phyloP scores from a whole-genome alignment of 805 yeast genomes.

The Yueomyces sinensis region DNA sequence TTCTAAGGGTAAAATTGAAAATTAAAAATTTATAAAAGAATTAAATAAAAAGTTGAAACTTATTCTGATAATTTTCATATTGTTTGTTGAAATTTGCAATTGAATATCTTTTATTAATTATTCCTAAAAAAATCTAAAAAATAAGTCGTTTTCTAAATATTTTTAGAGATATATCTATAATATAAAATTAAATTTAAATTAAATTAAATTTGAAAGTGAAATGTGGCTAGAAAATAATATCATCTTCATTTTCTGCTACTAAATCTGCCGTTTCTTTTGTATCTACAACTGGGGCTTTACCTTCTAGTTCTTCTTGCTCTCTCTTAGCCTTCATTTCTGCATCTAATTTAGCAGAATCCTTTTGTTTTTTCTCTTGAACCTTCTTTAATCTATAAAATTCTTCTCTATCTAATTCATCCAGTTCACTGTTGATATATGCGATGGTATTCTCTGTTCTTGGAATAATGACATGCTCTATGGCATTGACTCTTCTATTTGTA shows the following conservation, averaged over 20 bases:
- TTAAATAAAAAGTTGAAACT: no score
- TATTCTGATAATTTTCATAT: no score
- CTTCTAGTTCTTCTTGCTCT: constrained; percentile 10
- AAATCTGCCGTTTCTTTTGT: constrained; percentile 13
- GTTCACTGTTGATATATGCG: constrained; percentile 79
- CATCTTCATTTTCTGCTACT: constrained; percentile 31
- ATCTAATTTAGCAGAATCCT: constrained; percentile 55
- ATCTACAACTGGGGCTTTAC: constrained; percentile 16
- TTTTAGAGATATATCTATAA: no score
- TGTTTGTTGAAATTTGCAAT: no score
- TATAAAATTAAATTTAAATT: no score
- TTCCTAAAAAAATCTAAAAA: no score
- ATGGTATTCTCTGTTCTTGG: constrained; percentile 97
- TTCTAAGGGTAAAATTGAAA: no score
- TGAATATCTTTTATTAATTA: no score
- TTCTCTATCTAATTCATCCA: constrained; percentile 96
- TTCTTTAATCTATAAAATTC: constrained; percentile 94
- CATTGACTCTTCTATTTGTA: constrained; percentile 95
- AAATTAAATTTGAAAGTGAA: no score
- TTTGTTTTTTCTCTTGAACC: constrained; percentile 89
- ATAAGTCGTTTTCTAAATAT: no score
- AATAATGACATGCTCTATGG: constrained; percentile 94
- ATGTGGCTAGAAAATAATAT: constrained; percentile 36
- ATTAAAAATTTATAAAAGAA: no score
- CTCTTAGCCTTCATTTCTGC: constrained; percentile 28